Evolutionary conservation across 2,329 filamentous ascomycete species (phyloP).

Genomic region (Paraphoma sp.): DNA sequence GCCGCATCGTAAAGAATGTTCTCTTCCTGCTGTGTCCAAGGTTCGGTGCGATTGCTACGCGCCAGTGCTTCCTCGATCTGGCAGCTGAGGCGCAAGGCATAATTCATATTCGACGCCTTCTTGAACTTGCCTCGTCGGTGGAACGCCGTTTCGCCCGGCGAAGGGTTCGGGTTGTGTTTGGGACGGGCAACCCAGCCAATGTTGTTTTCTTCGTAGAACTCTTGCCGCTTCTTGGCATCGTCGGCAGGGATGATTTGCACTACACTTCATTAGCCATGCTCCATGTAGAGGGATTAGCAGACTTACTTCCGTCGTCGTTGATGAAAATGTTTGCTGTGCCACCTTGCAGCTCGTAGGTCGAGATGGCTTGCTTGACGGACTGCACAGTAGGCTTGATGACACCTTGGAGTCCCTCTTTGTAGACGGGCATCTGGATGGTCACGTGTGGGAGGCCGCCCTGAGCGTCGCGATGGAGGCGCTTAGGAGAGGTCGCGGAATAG

Average conservation of each 20-base stretch:
- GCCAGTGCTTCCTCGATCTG: constrained; percentile 67
- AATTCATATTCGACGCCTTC: constrained; percentile 76
- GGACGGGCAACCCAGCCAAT: constrained; percentile 59
- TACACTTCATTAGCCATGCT: constrained; percentile 5
- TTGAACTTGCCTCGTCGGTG: constrained; percentile 46
- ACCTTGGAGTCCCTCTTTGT: constrained; percentile 78
- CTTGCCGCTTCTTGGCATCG: constrained; percentile 52
- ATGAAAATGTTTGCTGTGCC: constrained; percentile 72
- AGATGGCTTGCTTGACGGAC: constrained; percentile 73
- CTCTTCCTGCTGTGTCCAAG: constrained; percentile 44
- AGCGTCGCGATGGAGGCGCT: constrained; percentile 59
- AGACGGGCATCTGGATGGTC: constrained; percentile 82
- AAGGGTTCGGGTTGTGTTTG: constrained; percentile 45
- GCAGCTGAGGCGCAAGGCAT: constrained; percentile 67
- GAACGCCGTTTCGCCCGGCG: constrained; percentile 26
- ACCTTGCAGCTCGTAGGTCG: constrained; percentile 62
- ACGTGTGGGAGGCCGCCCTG: constrained; percentile 71
- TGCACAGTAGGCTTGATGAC: constrained; percentile 81
- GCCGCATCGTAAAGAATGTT: constrained; percentile 38
- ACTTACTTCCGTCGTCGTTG: constrained; percentile 67
- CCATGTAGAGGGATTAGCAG: too few relatives aligned
- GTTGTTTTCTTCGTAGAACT: constrained; percentile 58
- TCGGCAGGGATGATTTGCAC: constrained; percentile 64
- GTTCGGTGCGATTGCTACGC: constrained; percentile 24
- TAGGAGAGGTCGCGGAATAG: constrained; percentile 69